Percentiles rank a stretch among this genome's conserved stretches.
Conservation (phyloP, 148 eudicot genomes). For the Persicaria maculosa region DNA sequence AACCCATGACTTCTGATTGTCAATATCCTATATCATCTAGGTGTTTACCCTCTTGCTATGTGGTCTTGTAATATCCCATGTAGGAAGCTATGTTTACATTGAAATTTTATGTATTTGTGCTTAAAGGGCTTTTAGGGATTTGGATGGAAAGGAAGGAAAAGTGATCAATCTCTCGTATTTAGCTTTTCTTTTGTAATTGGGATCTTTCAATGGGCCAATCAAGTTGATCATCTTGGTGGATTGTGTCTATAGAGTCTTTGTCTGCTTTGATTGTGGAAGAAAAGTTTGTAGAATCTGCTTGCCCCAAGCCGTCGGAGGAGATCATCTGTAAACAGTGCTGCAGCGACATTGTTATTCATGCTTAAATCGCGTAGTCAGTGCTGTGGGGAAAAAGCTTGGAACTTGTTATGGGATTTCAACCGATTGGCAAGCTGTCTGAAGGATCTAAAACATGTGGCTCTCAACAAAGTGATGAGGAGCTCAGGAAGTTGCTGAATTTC, state of each 20-base stretch:
- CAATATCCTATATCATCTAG: background rate
- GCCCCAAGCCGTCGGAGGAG: conserved; percentile 48
- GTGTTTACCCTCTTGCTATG: background rate
- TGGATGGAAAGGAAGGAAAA: background rate
- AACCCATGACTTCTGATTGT: background rate
- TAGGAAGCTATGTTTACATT: background rate
- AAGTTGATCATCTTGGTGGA: too few species aligned
- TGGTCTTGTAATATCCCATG: background rate
- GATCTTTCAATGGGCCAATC: too few species aligned
- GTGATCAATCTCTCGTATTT: too few species aligned
- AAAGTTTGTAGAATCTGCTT: conserved; percentile 72
- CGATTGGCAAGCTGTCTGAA: conserved; percentile 27
- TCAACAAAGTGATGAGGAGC: conserved; percentile 19
- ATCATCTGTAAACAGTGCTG: too few species aligned
- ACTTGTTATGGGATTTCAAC: conserved; percentile 49
- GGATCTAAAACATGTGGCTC: conserved; percentile 25
- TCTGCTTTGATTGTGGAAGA: conserved; percentile 63
- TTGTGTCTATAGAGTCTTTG: conserved; percentile 11
- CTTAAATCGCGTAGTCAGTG: conserved; percentile 53
- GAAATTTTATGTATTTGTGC: background rate
- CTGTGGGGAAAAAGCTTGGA: conserved; percentile 50
- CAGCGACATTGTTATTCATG: conserved; percentile 65
- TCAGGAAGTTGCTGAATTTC: conserved; percentile 57
- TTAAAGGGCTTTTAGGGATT: too few species aligned
- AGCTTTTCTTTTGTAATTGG: too few species aligned